These are phyloP conservation scores for Hippophae tibetana DNA, from an alignment of 306 rosid species.

Conservation along the genomic window DNA sequence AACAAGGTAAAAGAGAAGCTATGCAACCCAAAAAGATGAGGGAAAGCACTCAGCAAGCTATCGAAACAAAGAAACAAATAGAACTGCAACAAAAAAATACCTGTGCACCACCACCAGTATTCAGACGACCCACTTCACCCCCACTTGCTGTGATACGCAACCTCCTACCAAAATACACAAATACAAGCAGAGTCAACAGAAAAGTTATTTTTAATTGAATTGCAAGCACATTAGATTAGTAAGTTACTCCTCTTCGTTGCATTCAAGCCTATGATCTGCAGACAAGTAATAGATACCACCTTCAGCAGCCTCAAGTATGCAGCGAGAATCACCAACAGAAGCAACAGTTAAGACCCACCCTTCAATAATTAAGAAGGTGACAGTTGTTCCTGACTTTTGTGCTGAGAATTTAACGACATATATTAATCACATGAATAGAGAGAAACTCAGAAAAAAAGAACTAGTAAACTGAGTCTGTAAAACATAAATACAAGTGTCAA, in stretches of 20 bases:
- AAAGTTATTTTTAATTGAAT: slow-evolving; percentile 11
- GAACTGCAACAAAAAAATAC: slow-evolving; percentile 25
- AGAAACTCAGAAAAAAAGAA: not conserved
- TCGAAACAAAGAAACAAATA: not conserved
- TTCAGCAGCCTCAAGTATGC: slow-evolving; percentile 83
- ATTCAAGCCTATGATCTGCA: slow-evolving; percentile 93
- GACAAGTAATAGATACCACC: slow-evolving; percentile 85
- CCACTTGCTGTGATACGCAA: slow-evolving; percentile 83
- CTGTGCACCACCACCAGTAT: slow-evolving; percentile 99
- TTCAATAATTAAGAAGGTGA: slow-evolving; percentile 87
- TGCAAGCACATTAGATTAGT: slow-evolving; percentile 6
- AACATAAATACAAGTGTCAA: too few relatives aligned
- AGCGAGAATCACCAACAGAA: slow-evolving; percentile 98
- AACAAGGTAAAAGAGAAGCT: not conserved
- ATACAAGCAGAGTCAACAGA: not conserved
- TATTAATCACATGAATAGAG: slow-evolving; percentile 7
- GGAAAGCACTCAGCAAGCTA: not conserved
- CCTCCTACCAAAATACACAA: slow-evolving; percentile 48
- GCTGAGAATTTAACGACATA: slow-evolving; percentile 34
- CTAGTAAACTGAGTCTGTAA: too few relatives aligned
- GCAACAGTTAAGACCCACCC: slow-evolving; percentile 99
- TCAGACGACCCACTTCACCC: slow-evolving; percentile 96
- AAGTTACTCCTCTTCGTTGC: slow-evolving; percentile 95
- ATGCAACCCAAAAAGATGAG: not conserved
- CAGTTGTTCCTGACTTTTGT: slow-evolving; percentile 92